A percentile compares a stretch with the other conserved stretches of the same genome.
Evolutionary conservation across 306 rosid genomes (phyloP).

Genomic region (Castanopsis chinensis): DNA sequence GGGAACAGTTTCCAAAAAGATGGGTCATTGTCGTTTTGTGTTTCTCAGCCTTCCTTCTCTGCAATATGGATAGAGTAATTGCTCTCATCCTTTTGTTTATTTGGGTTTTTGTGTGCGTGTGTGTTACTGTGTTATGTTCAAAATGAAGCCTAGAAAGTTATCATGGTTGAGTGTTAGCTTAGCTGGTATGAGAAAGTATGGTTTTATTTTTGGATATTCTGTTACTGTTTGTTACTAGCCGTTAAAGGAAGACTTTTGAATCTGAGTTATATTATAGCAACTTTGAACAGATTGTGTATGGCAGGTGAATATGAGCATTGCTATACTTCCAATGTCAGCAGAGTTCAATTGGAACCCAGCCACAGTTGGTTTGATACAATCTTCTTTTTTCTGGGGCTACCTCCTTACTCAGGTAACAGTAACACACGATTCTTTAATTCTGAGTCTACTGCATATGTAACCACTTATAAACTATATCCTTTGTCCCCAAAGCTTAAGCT

Average conservation of each 20-base stretch:
- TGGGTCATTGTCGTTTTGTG: slow-evolving; percentile 94
- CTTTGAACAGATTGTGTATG: slow-evolving; percentile 19
- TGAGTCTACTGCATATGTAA: not conserved
- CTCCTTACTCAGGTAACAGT: slow-evolving; percentile 84
- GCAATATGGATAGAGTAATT: slow-evolving; percentile 96
- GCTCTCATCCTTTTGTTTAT: not conserved
- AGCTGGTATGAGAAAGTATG: no score
- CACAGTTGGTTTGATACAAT: slow-evolving; percentile 91
- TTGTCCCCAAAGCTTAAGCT: no score
- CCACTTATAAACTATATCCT: not conserved
- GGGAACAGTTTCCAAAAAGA: slow-evolving; percentile 78
- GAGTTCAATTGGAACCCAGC: slow-evolving; percentile 84
- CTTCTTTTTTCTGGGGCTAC: slow-evolving; percentile 99
- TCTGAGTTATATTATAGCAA: slow-evolving; percentile 3
- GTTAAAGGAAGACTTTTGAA: not conserved
- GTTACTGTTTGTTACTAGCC: not conserved
- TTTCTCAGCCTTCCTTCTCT: slow-evolving; percentile 87
- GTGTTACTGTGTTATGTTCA: not conserved
- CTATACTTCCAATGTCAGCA: slow-evolving; percentile 99
- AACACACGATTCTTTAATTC: not conserved
- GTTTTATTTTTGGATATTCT: not conserved
- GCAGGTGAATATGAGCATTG: slow-evolving; percentile 99
- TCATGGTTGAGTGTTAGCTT: not conserved
- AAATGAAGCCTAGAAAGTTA: not conserved
- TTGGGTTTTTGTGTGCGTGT: not conserved